Evolutionary conservation across 2,329 filamentous ascomycete genomes (phyloP), one percentile per base, ranked within the genome.

Genomic region (Ploettnerulaceae sp.): DNA sequence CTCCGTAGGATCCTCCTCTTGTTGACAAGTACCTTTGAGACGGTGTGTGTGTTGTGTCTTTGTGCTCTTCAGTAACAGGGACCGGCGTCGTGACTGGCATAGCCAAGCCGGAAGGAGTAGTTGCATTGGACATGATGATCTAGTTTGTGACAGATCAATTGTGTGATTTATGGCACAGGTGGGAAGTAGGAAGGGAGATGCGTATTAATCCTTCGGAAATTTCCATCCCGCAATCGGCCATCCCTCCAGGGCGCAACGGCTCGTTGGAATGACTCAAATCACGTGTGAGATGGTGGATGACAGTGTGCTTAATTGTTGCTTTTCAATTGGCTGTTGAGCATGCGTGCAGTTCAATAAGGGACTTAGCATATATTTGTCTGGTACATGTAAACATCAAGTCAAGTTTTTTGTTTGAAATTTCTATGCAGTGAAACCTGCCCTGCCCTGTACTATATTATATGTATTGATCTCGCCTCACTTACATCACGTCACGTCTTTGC

Each of bases 11-110:
- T 50, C 77, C 79, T 56, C 79, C 79, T 54, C 79, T 68, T 15
- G 78, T 82, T 59, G 77, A 81, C 46, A 82, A 67, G 60, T 82
- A 83, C 57, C 71, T 71, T 59, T 82, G 79, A 9, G 78, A 81
- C 49, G 72, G 63, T 43, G 72, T 75, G 44, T 64, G 60, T 45
- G 59, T 59, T 44, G 51, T 51, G 44, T 54, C 48, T 40, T 52
- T 49, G 12, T 46, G 37, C 21, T 52, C 49, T 35, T 58, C 49
- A 33, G 45, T 21, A 24, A 45, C 44, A 33, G 55, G 36, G 3
- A 47, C 45, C 18, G 47, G 47, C 9, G 57, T 56, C 25, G 25
- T 47, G 15, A 51, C 49, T 48, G 55, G 52, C 29, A 56, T 49
- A 51, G 55, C 54, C 32, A 53, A 41, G 22, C 52, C 55, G 36